Evolutionary conservation across 176 grass and related monocot genomes (phyloP).

Genomic region (Areca catechu): DNA sequence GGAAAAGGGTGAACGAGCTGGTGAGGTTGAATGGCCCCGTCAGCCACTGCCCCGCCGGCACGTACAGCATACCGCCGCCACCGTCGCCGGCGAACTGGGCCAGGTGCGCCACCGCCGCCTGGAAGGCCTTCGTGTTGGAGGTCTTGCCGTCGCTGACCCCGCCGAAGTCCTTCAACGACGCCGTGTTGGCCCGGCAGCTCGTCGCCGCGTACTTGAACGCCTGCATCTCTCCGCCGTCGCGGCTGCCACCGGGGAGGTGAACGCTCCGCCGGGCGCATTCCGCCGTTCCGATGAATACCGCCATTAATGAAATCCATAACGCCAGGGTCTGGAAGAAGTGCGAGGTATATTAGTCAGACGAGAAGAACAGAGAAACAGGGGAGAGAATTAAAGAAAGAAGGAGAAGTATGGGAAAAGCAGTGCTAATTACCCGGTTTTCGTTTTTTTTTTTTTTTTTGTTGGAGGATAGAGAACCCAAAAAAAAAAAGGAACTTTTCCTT

Average conservation of each 20-base stretch:
- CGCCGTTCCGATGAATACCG: too few relatives aligned
- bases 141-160: constrained; percentile 67
- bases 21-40: constrained; percentile 95
- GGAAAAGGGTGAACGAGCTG: constrained; percentile 82
- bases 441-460: too few relatives aligned
- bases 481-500: too few relatives aligned
- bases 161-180: constrained; percentile 60
- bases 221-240: not conserved
- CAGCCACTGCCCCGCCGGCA: constrained; percentile 77
- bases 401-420: too few relatives aligned
- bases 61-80: constrained; percentile 70
- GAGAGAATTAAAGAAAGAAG: too few relatives aligned
- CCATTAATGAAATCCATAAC: too few relatives aligned
- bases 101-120: constrained; percentile 57
- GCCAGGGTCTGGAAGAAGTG: too few relatives aligned
- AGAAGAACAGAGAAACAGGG: too few relatives aligned
- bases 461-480: too few relatives aligned
- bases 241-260: not conserved
- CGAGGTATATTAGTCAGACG: too few relatives aligned
- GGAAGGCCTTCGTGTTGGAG: constrained; percentile 81
- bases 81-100: constrained; percentile 53
- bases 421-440: too few relatives aligned
- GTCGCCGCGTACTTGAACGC: constrained; percentile 53
- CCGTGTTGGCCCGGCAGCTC: constrained; percentile 56
- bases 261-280: too few relatives aligned